These are phyloP conservation scores for Cytospora mali DNA, from an alignment of 2,329 filamentous ascomycete species.

Conservation along the genomic window DNA sequence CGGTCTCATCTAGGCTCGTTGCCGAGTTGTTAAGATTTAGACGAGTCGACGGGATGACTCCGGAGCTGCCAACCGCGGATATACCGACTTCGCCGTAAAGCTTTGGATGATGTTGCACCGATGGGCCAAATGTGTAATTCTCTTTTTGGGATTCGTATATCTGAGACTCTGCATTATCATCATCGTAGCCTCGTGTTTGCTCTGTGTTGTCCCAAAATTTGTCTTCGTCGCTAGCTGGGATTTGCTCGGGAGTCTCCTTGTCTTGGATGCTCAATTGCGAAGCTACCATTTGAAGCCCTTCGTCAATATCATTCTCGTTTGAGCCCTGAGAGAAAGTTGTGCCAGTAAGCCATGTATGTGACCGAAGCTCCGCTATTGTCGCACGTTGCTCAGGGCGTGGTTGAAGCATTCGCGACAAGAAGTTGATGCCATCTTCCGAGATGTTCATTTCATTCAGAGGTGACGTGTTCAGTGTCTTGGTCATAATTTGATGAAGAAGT, in stretches of 20 bases:
- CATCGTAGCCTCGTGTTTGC: constrained; percentile 35
- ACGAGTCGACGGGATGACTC: constrained; percentile 50
- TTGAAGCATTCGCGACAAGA: constrained; percentile 78
- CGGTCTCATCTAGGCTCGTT: constrained; percentile 38
- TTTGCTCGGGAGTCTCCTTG: constrained; percentile 30
- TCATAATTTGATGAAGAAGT: constrained; percentile 87
- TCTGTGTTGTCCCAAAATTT: constrained; percentile 30
- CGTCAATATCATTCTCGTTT: constrained; percentile 64
- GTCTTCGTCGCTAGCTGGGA: constrained; percentile 34
- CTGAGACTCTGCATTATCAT: constrained; percentile 44
- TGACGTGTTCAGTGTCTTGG: constrained; percentile 65
- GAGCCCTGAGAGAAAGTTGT: constrained; percentile 44
- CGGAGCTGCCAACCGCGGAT: constrained; percentile 58
- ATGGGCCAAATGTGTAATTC: constrained; percentile 68
- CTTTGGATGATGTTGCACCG: constrained; percentile 40
- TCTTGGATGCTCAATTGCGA: constrained; percentile 67
- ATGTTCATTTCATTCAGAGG: constrained; percentile 63
- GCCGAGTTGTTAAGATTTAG: constrained; percentile 50
- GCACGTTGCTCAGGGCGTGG: constrained; percentile 78
- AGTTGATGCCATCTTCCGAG: constrained; percentile 70
- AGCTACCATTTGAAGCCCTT: constrained; percentile 59
- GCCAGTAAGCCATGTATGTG: constrained; percentile 71
- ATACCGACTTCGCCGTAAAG: constrained; percentile 59
- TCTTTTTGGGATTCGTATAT: constrained; percentile 77
- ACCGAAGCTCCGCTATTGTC: constrained; percentile 69